Evolutionary conservation across 805 yeast species (phyloP), one percentile per base, ranked within the genome.

Genomic region (Spathaspora arborariae): DNA sequence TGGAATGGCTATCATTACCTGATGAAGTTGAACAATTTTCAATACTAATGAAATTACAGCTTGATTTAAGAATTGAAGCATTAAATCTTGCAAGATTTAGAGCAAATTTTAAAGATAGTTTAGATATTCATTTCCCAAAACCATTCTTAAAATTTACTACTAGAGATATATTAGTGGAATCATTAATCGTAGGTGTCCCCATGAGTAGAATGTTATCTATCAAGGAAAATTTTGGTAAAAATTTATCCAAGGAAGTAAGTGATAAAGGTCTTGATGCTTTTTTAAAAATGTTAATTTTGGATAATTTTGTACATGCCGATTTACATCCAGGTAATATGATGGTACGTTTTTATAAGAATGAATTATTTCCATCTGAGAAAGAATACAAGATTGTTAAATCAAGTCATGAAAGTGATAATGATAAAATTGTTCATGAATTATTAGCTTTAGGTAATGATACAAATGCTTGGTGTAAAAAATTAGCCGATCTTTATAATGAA

Each of bases 1-100:
- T 94, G 96, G 97, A 94, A 61, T 94, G 99, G 99, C 72, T 94
- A 4, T 88, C 97, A 2, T 69, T 94, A 41, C 99, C 98, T 0
- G 92, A 85, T 50, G 99, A 94, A 63, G 98, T 92, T 2, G 86
- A 83, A 38, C 94, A 91, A 57, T 94, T 94, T 61, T 78, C 88
- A 1, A 70, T 81, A 0, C 75, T 94, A 70, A 92, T 94, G 98
- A 81, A 82, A 35, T 63, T 88, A 42, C 99, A 94, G 64, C 69
- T 94, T 47, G 98, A 94, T 65, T 67, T 94, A 48, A 72, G 97
- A 52, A 88, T 94, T 33, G 99, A 94, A 62, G 94, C 94, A 0
- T 70, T 84, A 51, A 94, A 94, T 60, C 68, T 94, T 47, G 69
- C 78, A 6, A 80, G 78, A 49, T 94, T 94, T 64, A 76, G 82